Evolutionary conservation across 495 filamentous ascomycete genomes (phyloP), one percentile per base, ranked within the genome.

Genomic region (Massariosphaeria phaeospora): DNA sequence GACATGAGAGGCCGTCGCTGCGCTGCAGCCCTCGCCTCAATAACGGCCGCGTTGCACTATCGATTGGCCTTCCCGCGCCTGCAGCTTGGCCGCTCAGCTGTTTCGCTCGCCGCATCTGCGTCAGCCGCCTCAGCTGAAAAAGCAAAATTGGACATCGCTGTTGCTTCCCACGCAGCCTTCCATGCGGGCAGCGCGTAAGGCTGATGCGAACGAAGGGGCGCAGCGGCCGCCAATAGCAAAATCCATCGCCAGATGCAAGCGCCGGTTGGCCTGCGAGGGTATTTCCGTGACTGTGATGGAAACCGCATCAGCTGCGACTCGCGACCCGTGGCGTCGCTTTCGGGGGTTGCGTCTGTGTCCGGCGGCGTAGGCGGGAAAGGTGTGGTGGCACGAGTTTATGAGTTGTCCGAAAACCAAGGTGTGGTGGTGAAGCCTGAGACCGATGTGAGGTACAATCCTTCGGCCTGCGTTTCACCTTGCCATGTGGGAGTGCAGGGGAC

Each of bases 401-500:
- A 53, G 29, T 44, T 18, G 51, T 27, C 36, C 29, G 40, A 44
- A 54, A 45, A 54, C 45, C 40, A 46, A 45, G 9, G 12, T 3
- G 27, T 18, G 13, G 27, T 24, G 15, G 29, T 39, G 10, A 43
- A 17, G 20, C 34, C 54, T 57, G 54, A 57, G 44, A 57, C 54
- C 29, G 18, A 40, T 49, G 13, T 56, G 43, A 56, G 44, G 52
- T 41, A 34, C 40, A 9, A 34, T 23, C 29, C 35, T 23, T 10
- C 36, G 5, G 15, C 13, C 25, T 20, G 5, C 26, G 54, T 57
- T 57, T 57, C 54, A 57, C 54, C 23, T n/a, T 38, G 54, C 54
- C 54, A 57, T 57, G 54, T 57, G 54, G 54, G 26, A 49, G 20
- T 17, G 38, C 38, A 43, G 45, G 46, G 54, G 52, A 12, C 13